Evolutionary conservation across 495 filamentous ascomycete genomes (phyloP).

Genomic region (Aspergillus heteromorphus): DNA sequence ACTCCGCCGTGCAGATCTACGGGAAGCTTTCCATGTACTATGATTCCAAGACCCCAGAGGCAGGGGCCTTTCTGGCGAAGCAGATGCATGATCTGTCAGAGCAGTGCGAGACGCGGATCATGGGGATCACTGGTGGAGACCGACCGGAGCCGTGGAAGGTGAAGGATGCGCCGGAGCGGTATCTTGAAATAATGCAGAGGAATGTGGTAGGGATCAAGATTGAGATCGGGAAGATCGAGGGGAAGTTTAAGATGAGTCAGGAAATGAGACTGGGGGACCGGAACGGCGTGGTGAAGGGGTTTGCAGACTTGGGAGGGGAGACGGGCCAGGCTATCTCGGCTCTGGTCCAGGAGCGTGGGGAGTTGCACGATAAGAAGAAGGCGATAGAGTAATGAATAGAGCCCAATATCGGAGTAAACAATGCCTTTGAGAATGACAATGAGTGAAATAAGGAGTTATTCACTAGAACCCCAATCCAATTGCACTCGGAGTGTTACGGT

Average conservation of each 20-base stretch:
- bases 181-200: constrained; percentile 45
- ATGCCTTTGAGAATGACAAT: no score
- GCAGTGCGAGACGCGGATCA: constrained; percentile 39
- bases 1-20: constrained; percentile 51
- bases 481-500: no score
- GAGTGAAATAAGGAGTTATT: no score
- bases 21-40: constrained; percentile 42
- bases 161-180: constrained; percentile 41
- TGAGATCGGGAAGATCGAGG: constrained; percentile 36
- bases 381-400: background rate
- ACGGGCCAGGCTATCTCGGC: constrained; percentile 33
- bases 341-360: constrained; percentile 39
- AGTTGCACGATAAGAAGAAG: constrained; percentile 7
- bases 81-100: constrained; percentile 43
- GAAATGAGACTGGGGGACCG: constrained; percentile 42
- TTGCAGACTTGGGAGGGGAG: background rate
- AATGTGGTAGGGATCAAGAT: constrained; percentile 51
- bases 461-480: no score
- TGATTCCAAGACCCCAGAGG: constrained; percentile 27
- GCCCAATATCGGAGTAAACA: no score
- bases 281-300: constrained; percentile 40
- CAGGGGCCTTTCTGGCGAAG: constrained; percentile 32
- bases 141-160: constrained; percentile 40
- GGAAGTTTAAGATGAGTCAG: constrained; percentile 55
- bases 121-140: constrained; percentile 33